These are phyloP conservation scores for Magnaporthales sp. DNA, from an alignment of 2,329 filamentous ascomycete species.

Conservation along the genomic window DNA sequence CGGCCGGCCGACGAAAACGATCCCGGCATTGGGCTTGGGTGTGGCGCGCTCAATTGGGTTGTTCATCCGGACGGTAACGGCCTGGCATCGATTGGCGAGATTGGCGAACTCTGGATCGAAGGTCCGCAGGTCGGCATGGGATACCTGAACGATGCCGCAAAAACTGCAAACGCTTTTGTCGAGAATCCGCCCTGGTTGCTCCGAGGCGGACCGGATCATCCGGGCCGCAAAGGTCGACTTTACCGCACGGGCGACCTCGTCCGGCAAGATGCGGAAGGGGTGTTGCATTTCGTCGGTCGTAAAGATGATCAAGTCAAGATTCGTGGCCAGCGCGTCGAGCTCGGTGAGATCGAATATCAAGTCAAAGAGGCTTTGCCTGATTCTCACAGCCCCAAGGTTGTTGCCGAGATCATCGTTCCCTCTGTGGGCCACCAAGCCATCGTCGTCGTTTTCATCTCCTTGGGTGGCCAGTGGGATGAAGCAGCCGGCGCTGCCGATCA, in stretches of 20 bases:
- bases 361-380: not conserved
- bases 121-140: conserved; percentile 34
- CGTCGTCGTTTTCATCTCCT: not conserved
- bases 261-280: not conserved
- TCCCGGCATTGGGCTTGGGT: no score
- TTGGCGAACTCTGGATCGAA: conserved; percentile 32
- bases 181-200: conserved; percentile 12
- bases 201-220: conserved; percentile 6
- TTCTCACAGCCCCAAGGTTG: not conserved
- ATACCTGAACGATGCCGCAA: conserved; percentile 25
- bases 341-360: conserved; percentile 7
- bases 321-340: conserved; percentile 4
- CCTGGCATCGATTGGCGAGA: conserved; percentile 11
- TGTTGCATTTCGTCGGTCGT: not conserved
- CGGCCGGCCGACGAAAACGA: no score
- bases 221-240: conserved; percentile 6
- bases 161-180: not conserved
- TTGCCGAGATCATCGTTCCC: not conserved
- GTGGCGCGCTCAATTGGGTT: conserved; percentile 5
- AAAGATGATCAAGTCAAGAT: conserved; percentile 2
- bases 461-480: not conserved
- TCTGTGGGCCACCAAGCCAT: not conserved
- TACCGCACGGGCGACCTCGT: conserved; percentile 10
- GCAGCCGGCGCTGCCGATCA: not conserved
- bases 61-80: conserved; percentile 9